phyloP scores from a whole-genome alignment of 2,329 filamentous ascomycete genomes.

The Botrytis fragariae region DNA sequence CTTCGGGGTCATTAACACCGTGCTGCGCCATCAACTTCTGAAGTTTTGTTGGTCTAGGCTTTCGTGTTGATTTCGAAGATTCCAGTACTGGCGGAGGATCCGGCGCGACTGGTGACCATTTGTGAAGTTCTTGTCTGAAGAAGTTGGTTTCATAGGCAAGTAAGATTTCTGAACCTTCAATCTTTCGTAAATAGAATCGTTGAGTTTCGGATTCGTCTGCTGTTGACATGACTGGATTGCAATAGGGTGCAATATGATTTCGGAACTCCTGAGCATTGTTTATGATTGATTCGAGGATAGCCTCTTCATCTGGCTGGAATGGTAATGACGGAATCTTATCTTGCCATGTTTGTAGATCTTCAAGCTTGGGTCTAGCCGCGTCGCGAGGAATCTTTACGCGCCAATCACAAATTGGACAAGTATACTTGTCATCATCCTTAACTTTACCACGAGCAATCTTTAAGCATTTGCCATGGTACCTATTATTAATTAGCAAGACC shows the following conservation, averaged over 20 bases:
- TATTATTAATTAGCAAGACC: constrained; percentile 39
- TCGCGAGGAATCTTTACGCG: constrained; percentile 95
- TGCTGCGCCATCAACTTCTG: constrained; percentile 91
- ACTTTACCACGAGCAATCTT: constrained; percentile 98
- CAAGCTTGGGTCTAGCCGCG: constrained; percentile 89
- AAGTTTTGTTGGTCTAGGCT: constrained; percentile 92
- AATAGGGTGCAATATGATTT: constrained; percentile 74
- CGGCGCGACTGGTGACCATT: constrained; percentile 87
- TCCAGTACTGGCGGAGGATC: constrained; percentile 82
- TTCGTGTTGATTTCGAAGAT: constrained; percentile 85
- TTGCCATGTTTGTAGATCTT: constrained; percentile 81
- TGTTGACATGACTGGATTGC: constrained; percentile 77
- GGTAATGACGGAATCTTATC: constrained; percentile 78
- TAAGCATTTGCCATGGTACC: constrained; percentile 96
- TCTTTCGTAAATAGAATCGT: constrained; percentile 93
- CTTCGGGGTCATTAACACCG: constrained; percentile 85
- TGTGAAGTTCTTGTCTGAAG: constrained; percentile 92
- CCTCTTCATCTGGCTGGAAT: constrained; percentile 95
- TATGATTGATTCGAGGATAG: constrained; percentile 80
- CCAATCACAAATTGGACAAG: constrained; percentile 97
- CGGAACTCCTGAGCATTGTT: constrained; percentile 81
- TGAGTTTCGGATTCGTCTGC: constrained; percentile 85
- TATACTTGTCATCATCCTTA: constrained; percentile 98
- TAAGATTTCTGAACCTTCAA: constrained; percentile 93
- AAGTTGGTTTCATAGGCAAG: constrained; percentile 95